Percentiles rank a stretch among this genome's conserved stretches.
Evolutionary conservation across 2,329 filamentous ascomycete genomes (phyloP).

Genomic region (Tolypocladium tundrense): DNA sequence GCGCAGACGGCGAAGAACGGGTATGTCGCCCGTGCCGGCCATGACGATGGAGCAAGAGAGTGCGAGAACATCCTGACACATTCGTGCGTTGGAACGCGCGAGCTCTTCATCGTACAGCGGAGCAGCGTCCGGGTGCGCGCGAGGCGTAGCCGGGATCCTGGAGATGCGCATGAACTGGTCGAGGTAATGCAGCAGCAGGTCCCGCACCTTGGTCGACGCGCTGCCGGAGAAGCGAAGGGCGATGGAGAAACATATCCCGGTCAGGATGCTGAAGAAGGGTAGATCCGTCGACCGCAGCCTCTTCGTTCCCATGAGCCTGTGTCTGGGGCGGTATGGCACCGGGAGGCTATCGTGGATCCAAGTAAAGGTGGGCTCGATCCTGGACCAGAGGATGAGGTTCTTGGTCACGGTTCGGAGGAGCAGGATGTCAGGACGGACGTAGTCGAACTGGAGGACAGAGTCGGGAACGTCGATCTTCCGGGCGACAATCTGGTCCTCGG

Average conservation of each 20-base stretch:
- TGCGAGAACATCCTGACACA: slow-evolving; percentile 83
- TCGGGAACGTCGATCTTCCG: slow-evolving; percentile 90
- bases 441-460: slow-evolving; percentile 85
- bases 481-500: slow-evolving; percentile 76
- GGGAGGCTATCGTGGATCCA: slow-evolving; percentile 76
- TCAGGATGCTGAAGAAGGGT: slow-evolving; percentile 85
- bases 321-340: slow-evolving; percentile 50
- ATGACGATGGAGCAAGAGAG: slow-evolving; percentile 80
- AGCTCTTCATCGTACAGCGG: slow-evolving; percentile 72
- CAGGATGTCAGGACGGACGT: slow-evolving; percentile 86
- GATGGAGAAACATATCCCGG: slow-evolving; percentile 76
- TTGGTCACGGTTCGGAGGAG: slow-evolving; percentile 80
- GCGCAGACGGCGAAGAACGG: slow-evolving; percentile 74
- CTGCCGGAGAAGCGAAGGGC: slow-evolving; percentile 67
- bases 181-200: slow-evolving; percentile 74
- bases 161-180: slow-evolving; percentile 78
- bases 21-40: slow-evolving; percentile 87
- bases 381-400: slow-evolving; percentile 87
- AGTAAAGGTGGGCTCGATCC: slow-evolving; percentile 58
- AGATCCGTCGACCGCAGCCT: slow-evolving; percentile 71
- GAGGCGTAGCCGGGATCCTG: slow-evolving; percentile 35
- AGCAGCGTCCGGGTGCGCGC: slow-evolving; percentile 16
- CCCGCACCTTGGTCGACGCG: slow-evolving; percentile 58
- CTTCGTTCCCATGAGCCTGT: slow-evolving; percentile 47
- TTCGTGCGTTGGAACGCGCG: slow-evolving; percentile 70